These are phyloP conservation scores for Talaromyces amestolkiae DNA, from an alignment of 2,329 filamentous ascomycete genomes.

Conservation along the genomic window DNA sequence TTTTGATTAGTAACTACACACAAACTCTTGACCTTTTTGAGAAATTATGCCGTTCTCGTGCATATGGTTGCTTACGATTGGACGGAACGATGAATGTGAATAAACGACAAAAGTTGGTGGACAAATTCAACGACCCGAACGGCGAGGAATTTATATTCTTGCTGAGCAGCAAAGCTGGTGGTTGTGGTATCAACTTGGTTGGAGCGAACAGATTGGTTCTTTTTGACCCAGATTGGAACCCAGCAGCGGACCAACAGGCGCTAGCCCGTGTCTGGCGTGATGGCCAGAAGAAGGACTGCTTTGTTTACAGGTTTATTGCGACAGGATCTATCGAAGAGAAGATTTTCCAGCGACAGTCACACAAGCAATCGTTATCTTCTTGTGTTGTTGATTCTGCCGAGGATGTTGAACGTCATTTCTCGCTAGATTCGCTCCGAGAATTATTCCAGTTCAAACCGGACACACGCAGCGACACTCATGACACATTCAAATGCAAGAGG, in stretches of 20 bases:
- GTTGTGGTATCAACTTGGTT: conserved; percentile 92
- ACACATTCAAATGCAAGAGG: conserved; percentile 97
- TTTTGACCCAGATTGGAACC: conserved; percentile 98
- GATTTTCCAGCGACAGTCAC: conserved; percentile 96
- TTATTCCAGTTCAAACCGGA: conserved; percentile 86
- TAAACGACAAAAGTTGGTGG: conserved; percentile 94
- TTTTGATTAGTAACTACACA: conserved; percentile 97
- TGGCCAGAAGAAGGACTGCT: conserved; percentile 98
- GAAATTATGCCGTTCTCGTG: conserved; percentile 76
- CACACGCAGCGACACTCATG: conserved; percentile 90
- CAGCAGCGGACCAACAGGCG: conserved; percentile 94
- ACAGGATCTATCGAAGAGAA: conserved; percentile 99
- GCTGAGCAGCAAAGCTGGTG: conserved; percentile 94
- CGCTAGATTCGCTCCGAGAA: conserved; percentile 82
- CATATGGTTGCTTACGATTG: conserved; percentile 81
- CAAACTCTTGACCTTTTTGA: conserved; percentile 95
- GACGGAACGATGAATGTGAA: conserved; percentile 98
- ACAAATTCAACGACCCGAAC: conserved; percentile 93
- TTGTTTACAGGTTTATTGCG: conserved; percentile 98
- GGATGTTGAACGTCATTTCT: conserved; percentile 96
- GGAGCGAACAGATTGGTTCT: conserved; percentile 91
- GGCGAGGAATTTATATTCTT: conserved; percentile 90
- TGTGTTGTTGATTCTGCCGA: conserved; percentile 96
- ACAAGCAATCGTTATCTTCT: conserved; percentile 94
- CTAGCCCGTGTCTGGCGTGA: conserved; percentile 97